A percentile compares a stretch with the other conserved stretches of the same genome.
Evolutionary conservation across 2,329 filamentous ascomycete genomes (phyloP).

Genomic region (Parasarocladium wereldwijsianum): DNA sequence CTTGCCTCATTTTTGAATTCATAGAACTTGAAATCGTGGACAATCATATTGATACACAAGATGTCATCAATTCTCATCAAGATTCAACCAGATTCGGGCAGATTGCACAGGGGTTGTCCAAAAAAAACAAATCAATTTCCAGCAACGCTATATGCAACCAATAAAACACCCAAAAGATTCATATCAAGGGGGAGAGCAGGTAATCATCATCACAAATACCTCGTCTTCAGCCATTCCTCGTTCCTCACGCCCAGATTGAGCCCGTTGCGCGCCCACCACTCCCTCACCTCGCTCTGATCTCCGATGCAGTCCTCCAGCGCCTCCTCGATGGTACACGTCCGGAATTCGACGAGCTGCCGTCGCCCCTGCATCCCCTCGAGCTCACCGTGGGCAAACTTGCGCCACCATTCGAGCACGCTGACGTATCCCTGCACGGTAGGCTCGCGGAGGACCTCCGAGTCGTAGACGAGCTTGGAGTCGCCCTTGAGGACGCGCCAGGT

Average conservation of each 20-base stretch:
- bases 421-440: slow-evolving; percentile 80
- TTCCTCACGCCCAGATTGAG: slow-evolving; percentile 69
- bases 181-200: no score
- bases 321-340: slow-evolving; percentile 91
- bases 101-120: no score
- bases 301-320: slow-evolving; percentile 76
- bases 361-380: slow-evolving; percentile 38
- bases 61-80: no score
- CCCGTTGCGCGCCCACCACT: slow-evolving; percentile 81
- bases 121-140: no score
- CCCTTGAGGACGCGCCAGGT: slow-evolving; percentile 64
- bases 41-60: no score
- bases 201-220: no score
- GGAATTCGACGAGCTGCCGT: slow-evolving; percentile 68
- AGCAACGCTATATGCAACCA: no score
- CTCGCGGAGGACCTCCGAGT: slow-evolving; percentile 69
- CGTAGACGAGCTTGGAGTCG: slow-evolving; percentile 53
- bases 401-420: slow-evolving; percentile 86
- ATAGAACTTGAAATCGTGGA: no score
- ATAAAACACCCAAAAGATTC: no score
- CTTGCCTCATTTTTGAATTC: no score
- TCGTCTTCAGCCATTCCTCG: slow-evolving; percentile 79
- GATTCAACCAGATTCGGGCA: no score
- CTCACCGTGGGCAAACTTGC: slow-evolving; percentile 45
- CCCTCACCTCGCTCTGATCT: slow-evolving; percentile 56